Conservation (phyloP, 495 filamentous ascomycete genomes). For the Talaromyces trachyspermus region DNA sequence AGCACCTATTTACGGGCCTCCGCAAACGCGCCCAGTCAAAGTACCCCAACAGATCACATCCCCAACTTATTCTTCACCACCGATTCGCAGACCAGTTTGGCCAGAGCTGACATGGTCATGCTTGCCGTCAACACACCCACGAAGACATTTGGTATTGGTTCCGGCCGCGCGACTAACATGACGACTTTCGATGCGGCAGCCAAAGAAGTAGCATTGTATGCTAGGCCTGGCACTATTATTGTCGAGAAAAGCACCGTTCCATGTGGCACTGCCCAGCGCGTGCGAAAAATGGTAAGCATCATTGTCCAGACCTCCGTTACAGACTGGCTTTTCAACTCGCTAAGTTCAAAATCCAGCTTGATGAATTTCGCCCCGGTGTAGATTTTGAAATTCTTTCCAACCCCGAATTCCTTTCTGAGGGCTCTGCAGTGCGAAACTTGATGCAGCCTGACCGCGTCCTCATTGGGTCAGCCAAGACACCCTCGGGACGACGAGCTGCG, state of each 20-base stretch:
- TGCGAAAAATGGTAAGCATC: conserved; percentile 53
- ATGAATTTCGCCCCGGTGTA: conserved; percentile 48
- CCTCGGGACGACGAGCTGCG: conserved; percentile 53
- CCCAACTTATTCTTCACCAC: conserved; percentile 68
- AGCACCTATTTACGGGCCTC: conserved; percentile 9
- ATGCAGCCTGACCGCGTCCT: conserved; percentile 68
- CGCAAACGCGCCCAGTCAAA: background rate
- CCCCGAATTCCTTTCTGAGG: conserved; percentile 77
- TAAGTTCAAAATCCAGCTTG: conserved; percentile 27
- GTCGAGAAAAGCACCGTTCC: conserved; percentile 85
- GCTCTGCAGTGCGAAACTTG: conserved; percentile 65
- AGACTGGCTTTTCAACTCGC: conserved; percentile 59
- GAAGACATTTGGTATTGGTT: conserved; percentile 61
- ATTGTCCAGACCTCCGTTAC: too few species aligned
- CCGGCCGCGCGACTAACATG: conserved; percentile 65
- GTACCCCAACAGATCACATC: conserved; percentile 39
- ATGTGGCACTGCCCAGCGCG: conserved; percentile 63
- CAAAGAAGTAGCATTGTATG: conserved; percentile 56
- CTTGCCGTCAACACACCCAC: conserved; percentile 80
- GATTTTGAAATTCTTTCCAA: conserved; percentile 75
- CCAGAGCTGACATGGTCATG: conserved; percentile 66
- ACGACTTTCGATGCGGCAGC: conserved; percentile 64
- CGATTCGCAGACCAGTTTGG: conserved; percentile 51
- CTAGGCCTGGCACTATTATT: conserved; percentile 61
- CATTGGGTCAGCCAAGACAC: conserved; percentile 59